Conservation (phyloP, 2,329 filamentous ascomycete species). For the Fusarium piperis region DNA sequence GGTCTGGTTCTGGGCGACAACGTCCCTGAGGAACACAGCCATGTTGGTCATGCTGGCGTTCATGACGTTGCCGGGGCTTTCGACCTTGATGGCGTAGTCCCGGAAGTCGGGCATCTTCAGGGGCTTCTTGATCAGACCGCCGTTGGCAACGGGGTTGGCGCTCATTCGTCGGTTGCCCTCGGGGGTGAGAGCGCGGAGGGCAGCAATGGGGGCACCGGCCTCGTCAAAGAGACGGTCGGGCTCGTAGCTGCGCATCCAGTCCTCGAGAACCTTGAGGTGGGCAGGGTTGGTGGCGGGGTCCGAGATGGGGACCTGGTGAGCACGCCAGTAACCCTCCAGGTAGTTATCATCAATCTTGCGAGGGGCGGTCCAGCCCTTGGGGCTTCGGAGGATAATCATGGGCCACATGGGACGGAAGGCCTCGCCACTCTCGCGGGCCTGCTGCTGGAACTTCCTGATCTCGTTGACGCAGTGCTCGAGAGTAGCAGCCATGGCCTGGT, state of each 20-base stretch:
- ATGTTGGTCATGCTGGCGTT: slow-evolving; percentile 76
- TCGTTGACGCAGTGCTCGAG: slow-evolving; percentile 77
- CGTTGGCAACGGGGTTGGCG: slow-evolving; percentile 80
- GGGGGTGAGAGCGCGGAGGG: slow-evolving; percentile 73
- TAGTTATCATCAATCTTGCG: slow-evolving; percentile 76
- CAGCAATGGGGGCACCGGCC: slow-evolving; percentile 69
- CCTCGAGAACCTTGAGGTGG: slow-evolving; percentile 74
- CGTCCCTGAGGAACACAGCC: slow-evolving; percentile 72
- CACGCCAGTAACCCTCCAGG: slow-evolving; percentile 80
- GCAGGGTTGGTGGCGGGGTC: slow-evolving; percentile 72
- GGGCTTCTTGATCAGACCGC: slow-evolving; percentile 73
- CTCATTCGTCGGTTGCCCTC: slow-evolving; percentile 76
- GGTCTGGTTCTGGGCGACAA: slow-evolving; percentile 70
- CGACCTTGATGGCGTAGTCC: slow-evolving; percentile 71
- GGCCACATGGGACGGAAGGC: slow-evolving; percentile 79
- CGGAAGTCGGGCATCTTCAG: slow-evolving; percentile 76
- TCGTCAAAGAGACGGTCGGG: slow-evolving; percentile 76
- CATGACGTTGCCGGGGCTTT: slow-evolving; percentile 65
- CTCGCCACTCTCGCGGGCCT: slow-evolving; percentile 75
- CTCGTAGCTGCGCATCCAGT: slow-evolving; percentile 81
- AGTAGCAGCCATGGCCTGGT: slow-evolving; percentile 83
- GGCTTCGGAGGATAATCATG: slow-evolving; percentile 80
- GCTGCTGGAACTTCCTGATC: slow-evolving; percentile 74
- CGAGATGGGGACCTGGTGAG: slow-evolving; percentile 81
- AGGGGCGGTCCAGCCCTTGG: slow-evolving; percentile 84